phyloP scores from a whole-genome alignment of 2,329 filamentous ascomycete species.

The Venturia oleaginea region DNA sequence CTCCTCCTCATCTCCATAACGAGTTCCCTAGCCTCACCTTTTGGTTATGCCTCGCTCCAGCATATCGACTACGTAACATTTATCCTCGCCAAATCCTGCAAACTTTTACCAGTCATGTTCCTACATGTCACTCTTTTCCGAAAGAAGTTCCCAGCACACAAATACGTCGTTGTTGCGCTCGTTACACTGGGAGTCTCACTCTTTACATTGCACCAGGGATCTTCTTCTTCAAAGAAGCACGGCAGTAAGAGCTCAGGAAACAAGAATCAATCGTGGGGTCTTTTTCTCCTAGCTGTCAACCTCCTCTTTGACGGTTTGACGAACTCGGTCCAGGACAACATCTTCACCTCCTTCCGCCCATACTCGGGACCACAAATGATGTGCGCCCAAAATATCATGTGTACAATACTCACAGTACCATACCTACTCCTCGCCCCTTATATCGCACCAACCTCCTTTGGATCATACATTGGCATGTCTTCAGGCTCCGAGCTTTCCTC shows the following conservation, averaged over 20 bases:
- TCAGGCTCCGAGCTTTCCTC: conserved; percentile 63
- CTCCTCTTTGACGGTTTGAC: conserved; percentile 92
- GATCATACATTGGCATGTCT: conserved; percentile 32
- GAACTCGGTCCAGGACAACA: conserved; percentile 93
- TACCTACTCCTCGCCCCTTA: conserved; percentile 76
- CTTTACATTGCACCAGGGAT: conserved; percentile 74
- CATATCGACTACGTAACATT: conserved; percentile 99
- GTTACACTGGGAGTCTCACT: conserved; percentile 90
- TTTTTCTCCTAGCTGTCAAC: conserved; percentile 79
- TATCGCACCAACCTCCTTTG: conserved; percentile 52
- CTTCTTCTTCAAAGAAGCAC: conserved; percentile 29
- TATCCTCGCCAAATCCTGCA: conserved; percentile 95
- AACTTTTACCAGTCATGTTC: conserved; percentile 97
- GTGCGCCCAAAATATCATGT: conserved; percentile 91
- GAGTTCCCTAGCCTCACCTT: conserved; percentile 82
- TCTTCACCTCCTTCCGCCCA: conserved; percentile 67
- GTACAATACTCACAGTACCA: conserved; percentile 61
- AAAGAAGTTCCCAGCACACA: conserved; percentile 84
- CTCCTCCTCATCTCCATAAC: conserved; percentile 80
- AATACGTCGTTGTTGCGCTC: conserved; percentile 85
- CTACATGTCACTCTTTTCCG: conserved; percentile 89
- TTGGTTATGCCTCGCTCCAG: conserved; percentile 83
- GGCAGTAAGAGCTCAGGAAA: conserved; percentile 39
- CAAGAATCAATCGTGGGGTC: conserved; percentile 56
- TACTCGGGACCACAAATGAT: conserved; percentile 98